phyloP scores from a whole-genome alignment of 225 moss, liverwort and hornwort species.

The Bryum argenteum region DNA sequence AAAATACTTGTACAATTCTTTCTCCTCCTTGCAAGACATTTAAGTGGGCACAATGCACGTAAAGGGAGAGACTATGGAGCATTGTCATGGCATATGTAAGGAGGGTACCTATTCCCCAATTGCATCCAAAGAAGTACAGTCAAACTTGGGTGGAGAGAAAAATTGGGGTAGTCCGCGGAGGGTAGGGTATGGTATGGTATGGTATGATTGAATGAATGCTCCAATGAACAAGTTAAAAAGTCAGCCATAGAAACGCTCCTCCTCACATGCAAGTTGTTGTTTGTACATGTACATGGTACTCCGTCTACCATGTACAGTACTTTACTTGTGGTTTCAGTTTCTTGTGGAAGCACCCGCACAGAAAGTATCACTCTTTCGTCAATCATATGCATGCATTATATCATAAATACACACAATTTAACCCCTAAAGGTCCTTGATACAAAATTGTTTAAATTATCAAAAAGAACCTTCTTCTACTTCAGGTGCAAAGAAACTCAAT shows the following conservation, averaged over 20 bases:
- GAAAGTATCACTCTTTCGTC: neutral
- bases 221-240: constrained; percentile 6
- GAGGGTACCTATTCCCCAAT: constrained; percentile 12
- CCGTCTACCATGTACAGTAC: neutral
- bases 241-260: neutral
- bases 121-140: constrained; percentile 23
- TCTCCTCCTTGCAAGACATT: too few relatives aligned
- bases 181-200: neutral
- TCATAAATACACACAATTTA: too few relatives aligned
- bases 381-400: neutral
- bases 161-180: too few relatives aligned
- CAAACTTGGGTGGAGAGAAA: neutral
- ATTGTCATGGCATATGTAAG: too few relatives aligned
- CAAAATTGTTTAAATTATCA: too few relatives aligned
- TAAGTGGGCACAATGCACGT: too few relatives aligned
- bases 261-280: neutral
- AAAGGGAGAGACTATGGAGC: too few relatives aligned
- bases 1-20: too few relatives aligned
- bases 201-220: constrained; percentile 16
- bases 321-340: too few relatives aligned
- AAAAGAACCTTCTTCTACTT: too few relatives aligned
- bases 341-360: neutral
- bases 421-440: too few relatives aligned
- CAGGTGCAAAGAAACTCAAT: too few relatives aligned
- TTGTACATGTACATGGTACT: constrained; percentile 10